Evolutionary conservation across 768 basidiomycete genomes (phyloP).

Genomic region (Mycena filopes): DNA sequence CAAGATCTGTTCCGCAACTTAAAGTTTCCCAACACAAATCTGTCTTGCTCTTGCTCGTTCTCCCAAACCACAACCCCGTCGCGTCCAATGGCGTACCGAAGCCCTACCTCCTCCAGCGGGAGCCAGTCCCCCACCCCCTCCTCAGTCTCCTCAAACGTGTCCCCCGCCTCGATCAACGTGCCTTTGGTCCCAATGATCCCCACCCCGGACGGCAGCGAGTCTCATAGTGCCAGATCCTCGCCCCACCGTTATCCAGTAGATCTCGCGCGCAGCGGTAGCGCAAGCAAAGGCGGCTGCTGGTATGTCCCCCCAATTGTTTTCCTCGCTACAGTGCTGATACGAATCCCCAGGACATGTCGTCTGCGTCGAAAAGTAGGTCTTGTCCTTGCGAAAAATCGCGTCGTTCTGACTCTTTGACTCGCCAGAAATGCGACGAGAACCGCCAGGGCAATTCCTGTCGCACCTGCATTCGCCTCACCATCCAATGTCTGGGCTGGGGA

Average conservation of each 20-base stretch:
- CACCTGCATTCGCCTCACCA: conserved; percentile 83
- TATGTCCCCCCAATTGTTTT: conserved; percentile 50
- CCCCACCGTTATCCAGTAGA: conserved; percentile 60
- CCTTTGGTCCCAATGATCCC: conserved; percentile 50
- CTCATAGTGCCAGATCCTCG: conserved; percentile 53
- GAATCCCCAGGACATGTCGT: conserved; percentile 76
- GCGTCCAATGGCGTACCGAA: conserved; percentile 63
- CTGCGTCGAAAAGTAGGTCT: conserved; percentile 79
- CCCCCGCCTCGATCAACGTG: conserved; percentile 54
- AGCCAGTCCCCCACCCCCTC: conserved; percentile 62
- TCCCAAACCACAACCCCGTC: conserved; percentile 33
- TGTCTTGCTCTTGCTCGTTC: conserved; percentile 35
- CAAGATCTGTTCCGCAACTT: conserved; percentile 30
- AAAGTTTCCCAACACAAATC: conserved; percentile 26
- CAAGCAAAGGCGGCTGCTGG: conserved; percentile 85
- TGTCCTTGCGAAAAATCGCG: no score
- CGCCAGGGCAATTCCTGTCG: conserved; percentile 83
- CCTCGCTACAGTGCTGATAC: background rate
- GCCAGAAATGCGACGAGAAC: conserved; percentile 90
- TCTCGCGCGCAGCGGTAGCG: conserved; percentile 62
- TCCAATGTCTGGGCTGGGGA: conserved; percentile 89
- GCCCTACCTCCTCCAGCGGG: conserved; percentile 59
- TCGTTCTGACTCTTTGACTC: background rate
- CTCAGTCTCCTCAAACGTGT: conserved; percentile 55
- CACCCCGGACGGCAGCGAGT: conserved; percentile 38